Conservation (phyloP, 2,329 filamentous ascomycete genomes). For the Cucurbitaria berberidis region DNA sequence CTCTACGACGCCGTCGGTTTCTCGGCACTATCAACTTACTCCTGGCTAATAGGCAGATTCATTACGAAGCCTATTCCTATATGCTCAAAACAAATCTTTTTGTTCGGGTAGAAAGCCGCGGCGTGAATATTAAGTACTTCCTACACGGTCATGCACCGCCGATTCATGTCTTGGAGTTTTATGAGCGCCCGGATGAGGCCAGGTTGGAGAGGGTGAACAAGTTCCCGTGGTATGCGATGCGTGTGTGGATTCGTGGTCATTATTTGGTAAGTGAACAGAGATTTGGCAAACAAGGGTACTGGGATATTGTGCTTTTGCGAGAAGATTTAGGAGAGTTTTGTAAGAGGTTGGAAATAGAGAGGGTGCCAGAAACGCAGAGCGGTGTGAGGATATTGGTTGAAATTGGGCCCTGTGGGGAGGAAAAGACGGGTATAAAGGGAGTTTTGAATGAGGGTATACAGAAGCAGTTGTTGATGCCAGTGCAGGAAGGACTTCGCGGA, state of each 20-base stretch:
- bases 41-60: neutral
- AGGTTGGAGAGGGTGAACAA: neutral
- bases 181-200: neutral
- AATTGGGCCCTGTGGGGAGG: neutral
- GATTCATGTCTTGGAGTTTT: neutral
- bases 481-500: neutral
- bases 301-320: neutral
- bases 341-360: neutral
- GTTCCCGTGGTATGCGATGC: neutral
- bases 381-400: neutral
- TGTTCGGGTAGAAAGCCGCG: neutral
- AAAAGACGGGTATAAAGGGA: neutral
- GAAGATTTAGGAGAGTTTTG: neutral
- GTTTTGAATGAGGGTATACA: neutral
- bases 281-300: neutral
- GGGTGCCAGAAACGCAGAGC: too few species aligned
- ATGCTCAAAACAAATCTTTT: neutral
- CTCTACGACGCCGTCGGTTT: neutral
- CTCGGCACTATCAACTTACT: neutral
- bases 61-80: neutral
- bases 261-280: neutral
- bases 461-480: neutral
- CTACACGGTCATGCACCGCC: neutral
- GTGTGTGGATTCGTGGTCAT: neutral
- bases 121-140: neutral